Conservation (phyloP, 192 early-diverging fungal genomes). For the Coemansia pectinata region DNA sequence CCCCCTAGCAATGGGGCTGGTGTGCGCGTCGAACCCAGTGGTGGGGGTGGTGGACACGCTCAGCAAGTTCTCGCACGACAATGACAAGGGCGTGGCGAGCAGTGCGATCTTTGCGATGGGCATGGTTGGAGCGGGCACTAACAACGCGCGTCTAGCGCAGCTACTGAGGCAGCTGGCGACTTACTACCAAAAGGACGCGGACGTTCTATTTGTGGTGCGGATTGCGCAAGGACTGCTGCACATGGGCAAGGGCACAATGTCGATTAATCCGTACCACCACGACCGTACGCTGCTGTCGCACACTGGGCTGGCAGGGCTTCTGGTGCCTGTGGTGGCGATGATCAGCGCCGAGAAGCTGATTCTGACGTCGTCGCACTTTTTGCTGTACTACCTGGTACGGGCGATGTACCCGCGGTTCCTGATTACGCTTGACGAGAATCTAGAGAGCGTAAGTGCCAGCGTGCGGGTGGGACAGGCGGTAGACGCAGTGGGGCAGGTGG, state of each 20-base stretch:
- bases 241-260: conserved; percentile 99
- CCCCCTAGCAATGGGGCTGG: conserved; percentile 90
- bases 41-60: conserved; percentile 91
- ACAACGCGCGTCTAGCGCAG: conserved; percentile 98
- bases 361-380: conserved; percentile 85
- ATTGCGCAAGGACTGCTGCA: conserved; percentile 59
- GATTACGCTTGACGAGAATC: conserved; percentile 91
- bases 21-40: conserved; percentile 95
- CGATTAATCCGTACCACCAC: conserved; percentile 92
- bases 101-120: conserved; percentile 99
- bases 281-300: conserved; percentile 92
- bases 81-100: conserved; percentile 89
- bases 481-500: conserved; percentile 99
- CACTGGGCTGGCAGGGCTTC: conserved; percentile 80
- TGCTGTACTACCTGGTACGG: conserved; percentile 90
- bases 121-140: conserved; percentile 96
- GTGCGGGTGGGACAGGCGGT: conserved; percentile 99
- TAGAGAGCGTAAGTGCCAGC: conserved; percentile 78
- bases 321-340: conserved; percentile 89
- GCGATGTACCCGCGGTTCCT: conserved; percentile 98
- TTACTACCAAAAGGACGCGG: conserved; percentile 94
- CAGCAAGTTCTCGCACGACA: conserved; percentile 99
- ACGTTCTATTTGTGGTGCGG: conserved; percentile 60
- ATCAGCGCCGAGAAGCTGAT: conserved; percentile 90
- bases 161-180: conserved; percentile 95